Conservation (phyloP, 2,329 filamentous ascomycete species). For the Thelonectria discophora region DNA sequence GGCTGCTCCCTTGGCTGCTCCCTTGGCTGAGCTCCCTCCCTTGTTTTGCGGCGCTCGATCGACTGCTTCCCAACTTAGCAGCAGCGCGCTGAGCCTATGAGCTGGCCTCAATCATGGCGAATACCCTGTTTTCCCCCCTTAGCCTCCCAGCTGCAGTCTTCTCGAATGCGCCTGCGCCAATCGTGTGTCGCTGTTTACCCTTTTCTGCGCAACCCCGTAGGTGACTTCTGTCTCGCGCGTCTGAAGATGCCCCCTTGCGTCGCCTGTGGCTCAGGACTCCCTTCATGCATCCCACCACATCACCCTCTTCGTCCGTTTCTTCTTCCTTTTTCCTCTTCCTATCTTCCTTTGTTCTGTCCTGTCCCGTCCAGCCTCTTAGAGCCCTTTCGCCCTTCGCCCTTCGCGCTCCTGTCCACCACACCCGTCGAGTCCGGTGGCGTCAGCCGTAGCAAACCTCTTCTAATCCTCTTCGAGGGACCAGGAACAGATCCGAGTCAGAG, state of each 20-base stretch:
- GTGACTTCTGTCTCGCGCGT: no score
- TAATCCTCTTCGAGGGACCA: constrained; percentile 13
- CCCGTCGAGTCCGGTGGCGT: constrained; percentile 10
- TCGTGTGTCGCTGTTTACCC: constrained; percentile 6
- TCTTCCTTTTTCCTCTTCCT: background rate
- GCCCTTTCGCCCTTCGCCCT: background rate
- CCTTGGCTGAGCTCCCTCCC: no score
- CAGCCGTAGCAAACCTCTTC: background rate
- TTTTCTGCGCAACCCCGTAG: background rate
- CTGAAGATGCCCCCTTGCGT: no score
- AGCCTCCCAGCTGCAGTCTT: constrained; percentile 16
- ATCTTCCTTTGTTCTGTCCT: background rate
- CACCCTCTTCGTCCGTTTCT: background rate
- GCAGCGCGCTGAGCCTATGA: constrained; percentile 4
- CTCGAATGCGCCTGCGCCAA: constrained; percentile 14
- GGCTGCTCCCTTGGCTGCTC: no score
- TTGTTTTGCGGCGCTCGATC: background rate
- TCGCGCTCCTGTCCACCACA: background rate
- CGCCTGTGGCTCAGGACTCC: no score
- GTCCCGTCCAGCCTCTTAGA: background rate
- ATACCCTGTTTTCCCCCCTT: constrained; percentile 1
- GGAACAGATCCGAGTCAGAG: constrained; percentile 21
- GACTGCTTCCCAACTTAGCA: constrained; percentile 3
- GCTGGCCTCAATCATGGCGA: constrained; percentile 8
- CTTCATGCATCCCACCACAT: constrained; percentile 1